Evolutionary conservation across 805 yeast genomes (phyloP), one percentile per base, ranked within the genome.

Genomic region (Candida nitratophila): DNA sequence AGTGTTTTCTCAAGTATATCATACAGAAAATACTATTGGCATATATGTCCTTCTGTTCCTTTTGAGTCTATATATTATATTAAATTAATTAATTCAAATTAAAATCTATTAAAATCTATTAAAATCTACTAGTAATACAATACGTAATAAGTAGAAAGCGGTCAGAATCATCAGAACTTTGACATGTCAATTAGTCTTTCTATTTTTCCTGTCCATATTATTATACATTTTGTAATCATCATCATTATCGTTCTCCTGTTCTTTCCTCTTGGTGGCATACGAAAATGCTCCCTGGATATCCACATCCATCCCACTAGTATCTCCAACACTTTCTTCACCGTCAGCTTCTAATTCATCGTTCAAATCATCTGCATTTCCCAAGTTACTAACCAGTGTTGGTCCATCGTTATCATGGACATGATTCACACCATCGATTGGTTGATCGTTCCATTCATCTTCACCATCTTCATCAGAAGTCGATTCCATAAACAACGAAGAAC

Each of bases 401-500:
- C 45, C 48, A 8, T 36, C 32, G 6, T 20, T 27, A 6, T 22
- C 19, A 7, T 19, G 8, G 29, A n/a, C n/a, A n/a, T n/a, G n/a
- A n/a, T n/a, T n/a, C n/a, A n/a, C n/a, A n/a, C n/a, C n/a, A 37
- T 12, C 37, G 16, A 9, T 36, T 19, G 16, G 17, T 16, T 15
- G 9, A 16, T n/a, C 20, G 17, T 16, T 33, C 36, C 21, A 30
- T 30, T 30, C 16, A n/a, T 24, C 31, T 40, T 3, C 41, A 35
- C 35, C 40, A 30, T 7, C 41, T 20, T 47, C 52, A 6, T 42
- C 44, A 5, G 53, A 44, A 11, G 48, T 57, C 1, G 61, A 49
- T 43, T 69, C 74, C 24, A 44, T 50, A 49, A 70, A 69, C 29
- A 67, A 49, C 3, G 69, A 60, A 3, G 73, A 66, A 49, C 75